These are phyloP conservation scores for Acanthamoeba culbertsoni DNA, from an alignment of 208 protist genomes.

Conservation along the genomic window DNA sequence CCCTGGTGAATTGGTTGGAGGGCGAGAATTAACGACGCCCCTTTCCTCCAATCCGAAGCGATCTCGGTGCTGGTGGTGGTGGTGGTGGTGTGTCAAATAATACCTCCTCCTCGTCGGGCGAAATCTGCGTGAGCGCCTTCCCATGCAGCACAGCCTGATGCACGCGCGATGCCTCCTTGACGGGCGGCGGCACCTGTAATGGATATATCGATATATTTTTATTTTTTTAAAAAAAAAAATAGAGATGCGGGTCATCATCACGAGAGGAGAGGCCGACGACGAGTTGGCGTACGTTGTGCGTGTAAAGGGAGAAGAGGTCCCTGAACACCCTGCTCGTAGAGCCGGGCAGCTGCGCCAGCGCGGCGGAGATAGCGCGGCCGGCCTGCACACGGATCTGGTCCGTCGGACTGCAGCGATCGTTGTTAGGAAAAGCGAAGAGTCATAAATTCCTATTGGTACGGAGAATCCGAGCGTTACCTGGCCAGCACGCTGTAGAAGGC, in stretches of 20 bases:
- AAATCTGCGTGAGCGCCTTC: not conserved
- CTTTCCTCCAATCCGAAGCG: too few species aligned
- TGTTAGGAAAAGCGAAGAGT: not conserved
- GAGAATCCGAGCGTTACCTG: not conserved
- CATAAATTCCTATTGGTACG: not conserved
- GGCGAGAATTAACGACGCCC: not conserved
- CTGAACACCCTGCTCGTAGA: not conserved
- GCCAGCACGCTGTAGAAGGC: constrained; percentile 17
- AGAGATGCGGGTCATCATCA: not conserved
- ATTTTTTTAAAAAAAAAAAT: too few species aligned
- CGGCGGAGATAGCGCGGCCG: constrained; percentile 26
- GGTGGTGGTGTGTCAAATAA: not conserved
- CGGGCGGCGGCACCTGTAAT: constrained; percentile 12
- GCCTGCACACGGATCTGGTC: constrained; percentile 3
- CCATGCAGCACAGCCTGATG: not conserved
- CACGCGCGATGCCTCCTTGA: constrained; percentile 7
- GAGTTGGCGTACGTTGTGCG: not conserved
- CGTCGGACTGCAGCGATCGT: not conserved
- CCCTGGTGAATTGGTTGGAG: not conserved
- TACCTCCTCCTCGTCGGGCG: not conserved
- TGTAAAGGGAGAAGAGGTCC: constrained; percentile 46
- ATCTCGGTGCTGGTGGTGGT: not conserved
- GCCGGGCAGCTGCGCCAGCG: not conserved
- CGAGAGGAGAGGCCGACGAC: not conserved
- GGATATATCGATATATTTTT: too few species aligned